These are phyloP conservation scores for Talaromyces proteolyticus DNA, from an alignment of 495 filamentous ascomycete species.

Conservation along the genomic window DNA sequence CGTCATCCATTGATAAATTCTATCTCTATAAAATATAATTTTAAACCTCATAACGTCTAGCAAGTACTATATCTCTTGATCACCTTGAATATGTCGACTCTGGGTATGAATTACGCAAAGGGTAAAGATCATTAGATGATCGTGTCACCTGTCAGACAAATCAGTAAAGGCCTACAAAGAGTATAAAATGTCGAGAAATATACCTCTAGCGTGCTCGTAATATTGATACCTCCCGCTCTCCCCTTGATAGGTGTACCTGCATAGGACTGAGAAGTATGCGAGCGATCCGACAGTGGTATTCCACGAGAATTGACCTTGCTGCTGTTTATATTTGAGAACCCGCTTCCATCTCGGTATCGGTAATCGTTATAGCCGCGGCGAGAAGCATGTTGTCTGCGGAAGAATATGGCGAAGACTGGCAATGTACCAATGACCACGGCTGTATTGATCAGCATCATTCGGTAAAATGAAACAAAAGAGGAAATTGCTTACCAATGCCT, in stretches of 20 bases:
- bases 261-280: background rate
- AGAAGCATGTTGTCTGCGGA: slow-evolving; percentile 1
- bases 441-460: background rate
- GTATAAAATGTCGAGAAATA: too few relatives aligned
- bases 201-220: slow-evolving; percentile 5
- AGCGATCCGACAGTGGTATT: background rate
- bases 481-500: slow-evolving; percentile 12
- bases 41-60: too few relatives aligned
- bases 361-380: background rate
- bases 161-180: background rate
- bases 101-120: slow-evolving; percentile 2
- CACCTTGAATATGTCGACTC: background rate
- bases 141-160: slow-evolving; percentile 1
- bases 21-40: too few relatives aligned
- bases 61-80: too few relatives aligned
- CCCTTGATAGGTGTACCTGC: background rate
- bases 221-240: background rate
- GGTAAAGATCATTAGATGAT: slow-evolving; percentile 6
- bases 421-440: slow-evolving; percentile 5
- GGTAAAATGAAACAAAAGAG: background rate
- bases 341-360: background rate
- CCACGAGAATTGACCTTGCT: background rate
- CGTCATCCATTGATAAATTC: too few relatives aligned
- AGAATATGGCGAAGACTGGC: slow-evolving; percentile 4
- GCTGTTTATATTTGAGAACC: background rate